Conservation (phyloP, 768 basidiomycete species). For the Suillus luteus region DNA sequence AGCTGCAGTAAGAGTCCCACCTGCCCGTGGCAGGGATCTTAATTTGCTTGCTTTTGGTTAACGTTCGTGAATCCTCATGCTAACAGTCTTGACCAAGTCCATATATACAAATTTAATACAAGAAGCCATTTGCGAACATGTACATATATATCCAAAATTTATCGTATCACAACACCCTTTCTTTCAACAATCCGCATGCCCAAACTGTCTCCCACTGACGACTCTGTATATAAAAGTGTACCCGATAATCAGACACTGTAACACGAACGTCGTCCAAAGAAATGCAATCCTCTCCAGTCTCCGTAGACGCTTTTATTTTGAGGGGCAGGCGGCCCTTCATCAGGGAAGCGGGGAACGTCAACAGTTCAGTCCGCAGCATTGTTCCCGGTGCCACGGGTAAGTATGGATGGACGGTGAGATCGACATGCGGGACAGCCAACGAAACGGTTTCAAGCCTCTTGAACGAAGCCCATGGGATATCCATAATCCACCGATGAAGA, state of each 20-base stretch:
- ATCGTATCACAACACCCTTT: not conserved
- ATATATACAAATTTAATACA: not conserved
- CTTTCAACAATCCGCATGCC: not conserved
- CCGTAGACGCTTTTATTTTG: not conserved
- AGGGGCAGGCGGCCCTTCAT: not conserved
- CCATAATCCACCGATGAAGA: conserved; percentile 20
- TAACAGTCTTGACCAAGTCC: not conserved
- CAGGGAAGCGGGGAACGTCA: not conserved
- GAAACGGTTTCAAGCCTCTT: conserved; percentile 23
- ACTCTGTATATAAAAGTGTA: not conserved
- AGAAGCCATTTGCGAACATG: not conserved
- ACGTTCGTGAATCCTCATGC: not conserved
- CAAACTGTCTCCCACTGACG: not conserved
- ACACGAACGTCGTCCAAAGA: not conserved
- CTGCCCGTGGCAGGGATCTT: not conserved
- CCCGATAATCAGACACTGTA: no score
- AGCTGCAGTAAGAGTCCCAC: not conserved
- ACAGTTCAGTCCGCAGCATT: not conserved
- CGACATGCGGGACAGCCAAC: not conserved
- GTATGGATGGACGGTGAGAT: not conserved
- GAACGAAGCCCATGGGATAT: conserved; percentile 26
- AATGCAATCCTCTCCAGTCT: not conserved
- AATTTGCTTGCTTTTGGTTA: not conserved
- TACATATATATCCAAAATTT: not conserved
- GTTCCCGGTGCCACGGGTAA: not conserved